Conservation (phyloP, 768 basidiomycete genomes). For the Russula vinacea region DNA sequence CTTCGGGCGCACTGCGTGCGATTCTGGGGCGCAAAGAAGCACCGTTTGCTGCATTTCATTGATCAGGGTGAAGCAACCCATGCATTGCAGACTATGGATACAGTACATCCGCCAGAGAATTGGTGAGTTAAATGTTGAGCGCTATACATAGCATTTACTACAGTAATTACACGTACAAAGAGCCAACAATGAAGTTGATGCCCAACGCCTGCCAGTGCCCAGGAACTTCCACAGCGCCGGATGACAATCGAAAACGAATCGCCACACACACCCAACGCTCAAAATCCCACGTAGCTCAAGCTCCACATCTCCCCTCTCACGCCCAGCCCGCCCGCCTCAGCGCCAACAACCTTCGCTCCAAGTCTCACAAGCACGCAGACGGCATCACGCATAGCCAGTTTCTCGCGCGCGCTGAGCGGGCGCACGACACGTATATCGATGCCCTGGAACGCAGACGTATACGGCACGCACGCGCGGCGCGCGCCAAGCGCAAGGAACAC, state of each 20-base stretch:
- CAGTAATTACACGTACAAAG: too few species aligned
- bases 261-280: neutral
- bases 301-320: slow-evolving; percentile 31
- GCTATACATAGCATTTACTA: too few species aligned
- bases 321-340: slow-evolving; percentile 16
- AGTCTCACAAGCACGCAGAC: slow-evolving; percentile 24
- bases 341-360: slow-evolving; percentile 21
- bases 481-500: slow-evolving; percentile 30
- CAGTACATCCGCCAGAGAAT: too few species aligned
- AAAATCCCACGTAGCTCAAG: slow-evolving; percentile 30
- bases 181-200: too few species aligned
- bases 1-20: too few species aligned
- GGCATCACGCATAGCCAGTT: slow-evolving; percentile 28
- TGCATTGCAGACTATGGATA: too few species aligned
- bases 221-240: too few species aligned
- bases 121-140: too few species aligned
- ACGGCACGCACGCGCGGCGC: slow-evolving; percentile 29
- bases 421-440: slow-evolving; percentile 29
- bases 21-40: too few species aligned
- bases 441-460: slow-evolving; percentile 30
- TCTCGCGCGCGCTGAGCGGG: slow-evolving; percentile 29
- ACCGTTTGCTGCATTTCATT: too few species aligned
- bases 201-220: too few species aligned
- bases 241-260: neutral
- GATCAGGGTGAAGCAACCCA: too few species aligned